phyloP scores from a whole-genome alignment of 1,139 yeast genomes.

The Yamadazyma conglobata region DNA sequence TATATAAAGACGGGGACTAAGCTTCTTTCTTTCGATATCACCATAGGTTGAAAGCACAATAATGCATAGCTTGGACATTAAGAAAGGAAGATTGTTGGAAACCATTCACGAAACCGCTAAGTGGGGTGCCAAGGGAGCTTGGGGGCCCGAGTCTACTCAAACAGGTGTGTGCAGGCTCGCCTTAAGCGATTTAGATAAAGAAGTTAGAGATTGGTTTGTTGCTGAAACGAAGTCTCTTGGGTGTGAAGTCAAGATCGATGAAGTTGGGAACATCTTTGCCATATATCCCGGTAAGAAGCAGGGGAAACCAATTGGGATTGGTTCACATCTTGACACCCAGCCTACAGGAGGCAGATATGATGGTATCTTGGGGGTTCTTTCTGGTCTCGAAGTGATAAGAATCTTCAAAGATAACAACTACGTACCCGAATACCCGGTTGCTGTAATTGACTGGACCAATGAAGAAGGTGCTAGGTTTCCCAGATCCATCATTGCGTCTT shows the following conservation, averaged over 20 bases:
- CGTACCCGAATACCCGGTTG: conserved; percentile 62
- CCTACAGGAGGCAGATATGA: conserved; percentile 80
- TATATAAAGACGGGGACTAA: too few species aligned
- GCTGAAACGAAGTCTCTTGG: conserved; percentile 51
- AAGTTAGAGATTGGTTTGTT: conserved; percentile 68
- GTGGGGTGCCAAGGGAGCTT: conserved; percentile 60
- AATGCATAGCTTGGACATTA: conserved; percentile 10
- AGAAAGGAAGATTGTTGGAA: conserved; percentile 20
- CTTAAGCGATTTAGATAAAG: conserved; percentile 57
- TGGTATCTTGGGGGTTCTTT: conserved; percentile 65
- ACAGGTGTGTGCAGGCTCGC: conserved; percentile 66
- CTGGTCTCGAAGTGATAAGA: conserved; percentile 64
- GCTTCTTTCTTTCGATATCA: too few species aligned
- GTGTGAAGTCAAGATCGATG: conserved; percentile 56
- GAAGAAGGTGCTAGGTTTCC: conserved; percentile 81
- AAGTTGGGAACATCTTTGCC: conserved; percentile 66
- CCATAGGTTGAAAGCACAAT: too few species aligned
- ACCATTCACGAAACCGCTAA: conserved; percentile 61
- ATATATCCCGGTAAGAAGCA: conserved; percentile 54
- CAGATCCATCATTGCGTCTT: conserved; percentile 58
- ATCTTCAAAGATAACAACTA: conserved; percentile 57
- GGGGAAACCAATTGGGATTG: conserved; percentile 61
- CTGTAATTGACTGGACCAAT: conserved; percentile 67
- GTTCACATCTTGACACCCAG: conserved; percentile 74
- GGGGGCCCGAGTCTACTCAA: conserved; percentile 57